Evolutionary conservation across 106 monocot genomes (phyloP), one percentile per base, ranked within the genome.

Genomic region (Allium cepa): DNA sequence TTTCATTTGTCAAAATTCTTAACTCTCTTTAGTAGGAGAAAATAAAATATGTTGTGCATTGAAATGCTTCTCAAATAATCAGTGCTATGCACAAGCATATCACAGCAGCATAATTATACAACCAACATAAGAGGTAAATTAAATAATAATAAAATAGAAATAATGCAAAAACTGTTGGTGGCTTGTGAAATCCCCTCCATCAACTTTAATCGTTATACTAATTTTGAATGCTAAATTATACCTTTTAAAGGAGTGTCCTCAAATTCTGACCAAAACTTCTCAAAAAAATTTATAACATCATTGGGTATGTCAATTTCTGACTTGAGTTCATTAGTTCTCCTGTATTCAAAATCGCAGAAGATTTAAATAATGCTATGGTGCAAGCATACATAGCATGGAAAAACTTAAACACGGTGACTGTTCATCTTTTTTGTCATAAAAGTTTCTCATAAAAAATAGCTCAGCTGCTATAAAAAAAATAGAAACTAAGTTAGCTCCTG

Each of bases 301-400:
- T 81, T 72, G 59, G 99, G 85, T 9, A 93, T 83, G 75, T 90
- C 85, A 59, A 90, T 82, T 66, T 90, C 99, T 65, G 82, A 83
- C 52, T 90, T 99, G 50, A 99, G 63, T 73, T 99, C 87, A 78
- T 93, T 99, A 59, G 83, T 90, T 81, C 85, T 93, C 85, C 99
- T 99, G 66, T 48, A 28, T 68, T 66, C 53, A 57, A 57, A 22
- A 73, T 64, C 1, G 1, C 4, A 7, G 46, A 8, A 71, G 47
- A 46, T 14, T 11, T 17, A 55, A 57, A 26, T 53, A 53, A 65
- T 49, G 15, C 13, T 4, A 27, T 8, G 52, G 18, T 52, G 4
- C 61, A 61, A 27, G 72, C 47, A 72, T 16, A 28, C 53, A 47
- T 63, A 63, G 36, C 36, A 36, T 36, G 36, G 36, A 36, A 36